Evolutionary conservation across 2,329 filamentous ascomycete genomes (phyloP).

Genomic region (Cladobotryum protrusum): DNA sequence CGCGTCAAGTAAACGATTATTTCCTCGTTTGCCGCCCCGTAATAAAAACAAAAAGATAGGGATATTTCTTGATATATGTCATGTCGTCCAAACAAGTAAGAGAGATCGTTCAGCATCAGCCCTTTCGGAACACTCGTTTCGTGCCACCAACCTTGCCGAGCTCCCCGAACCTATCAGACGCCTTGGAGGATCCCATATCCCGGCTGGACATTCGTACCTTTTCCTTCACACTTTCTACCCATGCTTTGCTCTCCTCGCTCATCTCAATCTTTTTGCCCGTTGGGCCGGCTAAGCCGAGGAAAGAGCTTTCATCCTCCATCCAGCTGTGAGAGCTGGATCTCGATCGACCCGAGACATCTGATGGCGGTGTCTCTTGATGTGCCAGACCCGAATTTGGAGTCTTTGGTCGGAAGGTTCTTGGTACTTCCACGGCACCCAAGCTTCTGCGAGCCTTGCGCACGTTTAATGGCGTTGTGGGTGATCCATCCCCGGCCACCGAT

Average conservation of each 20-base stretch:
- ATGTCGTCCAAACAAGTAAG: not conserved
- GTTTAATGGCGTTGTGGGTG: constrained; percentile 43
- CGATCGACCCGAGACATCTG: constrained; percentile 40
- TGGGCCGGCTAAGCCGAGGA: constrained; percentile 65
- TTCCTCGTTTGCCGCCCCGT: constrained; percentile 3
- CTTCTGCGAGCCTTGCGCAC: constrained; percentile 50
- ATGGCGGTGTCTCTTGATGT: constrained; percentile 36
- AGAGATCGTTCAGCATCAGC: not conserved
- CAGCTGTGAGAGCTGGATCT: constrained; percentile 50
- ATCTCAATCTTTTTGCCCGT: constrained; percentile 58
- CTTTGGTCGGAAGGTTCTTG: constrained; percentile 29
- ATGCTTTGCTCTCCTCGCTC: constrained; percentile 67
- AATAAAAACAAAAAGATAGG: not conserved
- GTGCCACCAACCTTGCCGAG: constrained; percentile 67
- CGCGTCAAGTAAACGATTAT: constrained; percentile 2
- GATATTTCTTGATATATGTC: not conserved
- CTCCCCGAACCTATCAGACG: constrained; percentile 53
- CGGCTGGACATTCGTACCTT: constrained; percentile 67
- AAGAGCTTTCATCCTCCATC: constrained; percentile 52
- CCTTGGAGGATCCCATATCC: constrained; percentile 33
- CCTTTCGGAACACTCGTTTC: constrained; percentile 60
- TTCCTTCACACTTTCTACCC: constrained; percentile 79
- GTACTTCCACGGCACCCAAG: constrained; percentile 22
- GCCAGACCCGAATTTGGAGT: constrained; percentile 35
- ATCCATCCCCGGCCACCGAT: constrained; percentile 32